Conservation (phyloP, 805 yeast genomes). For the Wickerhamiella musiphila region DNA sequence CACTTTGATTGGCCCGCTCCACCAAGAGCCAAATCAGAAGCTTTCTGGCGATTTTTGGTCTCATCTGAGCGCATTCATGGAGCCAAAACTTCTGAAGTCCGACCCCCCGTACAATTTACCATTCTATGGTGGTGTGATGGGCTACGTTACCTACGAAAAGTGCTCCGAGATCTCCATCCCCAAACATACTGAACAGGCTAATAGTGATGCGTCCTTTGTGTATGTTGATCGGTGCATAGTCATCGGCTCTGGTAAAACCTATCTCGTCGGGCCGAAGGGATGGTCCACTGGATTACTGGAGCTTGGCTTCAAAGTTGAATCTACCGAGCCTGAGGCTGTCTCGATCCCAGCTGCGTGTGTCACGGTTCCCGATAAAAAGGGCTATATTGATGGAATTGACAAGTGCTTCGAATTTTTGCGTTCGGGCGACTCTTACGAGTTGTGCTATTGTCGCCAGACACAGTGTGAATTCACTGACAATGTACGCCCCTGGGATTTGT, state of each 20-base stretch:
- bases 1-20: slow-evolving; percentile 9
- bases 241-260: slow-evolving; percentile 4
- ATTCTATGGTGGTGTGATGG: slow-evolving; percentile 83
- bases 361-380: slow-evolving; percentile 30
- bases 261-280: slow-evolving; percentile 6
- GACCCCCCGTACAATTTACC: slow-evolving; percentile 32
- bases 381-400: slow-evolving; percentile 38
- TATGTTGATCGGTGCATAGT: slow-evolving; percentile 10
- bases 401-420: slow-evolving; percentile 50
- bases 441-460: slow-evolving; percentile 73
- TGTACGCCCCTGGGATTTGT: slow-evolving; percentile 55
- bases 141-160: slow-evolving; percentile 76
- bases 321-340: background rate
- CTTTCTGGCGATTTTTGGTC: slow-evolving; percentile 5
- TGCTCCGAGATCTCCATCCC: slow-evolving; percentile 20
- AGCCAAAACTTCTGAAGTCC: slow-evolving; percentile 13
- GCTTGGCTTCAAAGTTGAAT: background rate
- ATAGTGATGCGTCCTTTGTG: slow-evolving; percentile 15
- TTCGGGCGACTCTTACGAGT: slow-evolving; percentile 83
- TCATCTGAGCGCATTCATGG: slow-evolving; percentile 10
- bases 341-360: slow-evolving; percentile 9
- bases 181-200: slow-evolving; percentile 5
- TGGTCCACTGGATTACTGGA: slow-evolving; percentile 4
- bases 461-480: slow-evolving; percentile 32
- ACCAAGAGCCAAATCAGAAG: background rate